Base-by-base conservation (phyloP, 2,329 filamentous ascomycete genomes). In the Colletotrichum sojae region DNA sequence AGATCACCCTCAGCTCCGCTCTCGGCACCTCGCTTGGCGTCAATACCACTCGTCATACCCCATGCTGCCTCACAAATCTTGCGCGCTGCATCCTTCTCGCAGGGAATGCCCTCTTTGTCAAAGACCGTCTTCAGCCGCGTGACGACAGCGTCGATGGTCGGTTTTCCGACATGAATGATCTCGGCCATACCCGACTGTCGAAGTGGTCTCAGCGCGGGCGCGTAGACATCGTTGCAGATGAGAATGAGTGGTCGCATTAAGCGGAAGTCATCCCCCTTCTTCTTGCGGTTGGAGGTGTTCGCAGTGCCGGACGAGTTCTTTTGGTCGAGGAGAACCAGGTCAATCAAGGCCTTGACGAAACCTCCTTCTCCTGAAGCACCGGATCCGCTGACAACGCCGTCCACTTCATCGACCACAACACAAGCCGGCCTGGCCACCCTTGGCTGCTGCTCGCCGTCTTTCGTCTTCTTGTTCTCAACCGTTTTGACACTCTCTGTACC, bases 181-280 rank as follows among this genome's bases (percentile, higher is more conserved):
- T 99, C 96, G 0, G 95, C 96, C 57, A 96, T 82, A 6, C 85
- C 90, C 0, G 94, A 95, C 72, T 95, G 92, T n/a, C 96, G 90
- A 8, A 99, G 84, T 0, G 94, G 94, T 31, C 94, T 89, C 48
- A 99, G 86, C 20, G 95, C 93, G 4, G 95, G 91, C 73, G 97
- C 94, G 76, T 99, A 99, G 1, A 98, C 90, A 78, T 99, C 97
- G 75, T 99, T 99, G 83, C 96, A 99, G 74, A 99, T 96, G 55
- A 99, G 85, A 58, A 99, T 94, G 36, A 99, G 84, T 0, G 96
- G 96, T 53, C 96, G 88, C 81, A 97, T 88, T 71, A 98, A 87
- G 49, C 92, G 89, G 77, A 99, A 99, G 67, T 91, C 92, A 75
- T 98, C 95, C 0, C 91, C 91, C 77, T 94, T 95, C 79, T 89